A percentile compares a stretch with the other conserved stretches of the same genome.
Evolutionary conservation across 179 eudicot genomes (phyloP).

Genomic region (Beta macrorhiza): DNA sequence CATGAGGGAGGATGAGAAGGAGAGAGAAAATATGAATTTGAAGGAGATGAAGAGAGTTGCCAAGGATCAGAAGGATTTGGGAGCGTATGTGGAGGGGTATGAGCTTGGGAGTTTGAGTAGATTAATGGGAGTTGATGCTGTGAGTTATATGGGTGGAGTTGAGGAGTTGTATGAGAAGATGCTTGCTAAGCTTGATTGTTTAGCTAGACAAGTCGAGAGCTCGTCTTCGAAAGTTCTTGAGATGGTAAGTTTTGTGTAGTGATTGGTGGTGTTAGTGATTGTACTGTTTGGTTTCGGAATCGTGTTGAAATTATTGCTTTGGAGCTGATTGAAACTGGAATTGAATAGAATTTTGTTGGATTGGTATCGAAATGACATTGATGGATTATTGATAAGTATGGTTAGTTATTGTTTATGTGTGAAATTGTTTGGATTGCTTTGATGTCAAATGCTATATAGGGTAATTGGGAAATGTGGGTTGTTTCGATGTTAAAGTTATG

Average conservation of each 20-base stretch:
- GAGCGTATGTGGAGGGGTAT: constrained; percentile 43
- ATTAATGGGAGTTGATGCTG: constrained; percentile 55
- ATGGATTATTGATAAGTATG: neutral
- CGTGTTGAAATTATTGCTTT: no score
- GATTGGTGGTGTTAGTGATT: no score
- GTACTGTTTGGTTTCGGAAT: no score
- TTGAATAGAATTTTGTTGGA: neutral
- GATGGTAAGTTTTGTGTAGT: constrained; percentile 45
- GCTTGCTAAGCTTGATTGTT: constrained; percentile 56
- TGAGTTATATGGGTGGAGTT: constrained; percentile 40
- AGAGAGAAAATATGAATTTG: constrained; percentile 27
- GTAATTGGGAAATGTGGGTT: neutral
- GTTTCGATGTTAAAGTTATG: neutral
- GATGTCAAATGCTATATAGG: neutral
- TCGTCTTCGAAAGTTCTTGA: constrained; percentile 59
- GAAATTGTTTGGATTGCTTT: neutral
- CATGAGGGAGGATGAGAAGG: constrained; percentile 44
- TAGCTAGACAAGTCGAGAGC: constrained; percentile 54
- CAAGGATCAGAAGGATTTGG: constrained; percentile 44
- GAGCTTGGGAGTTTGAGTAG: constrained; percentile 46
- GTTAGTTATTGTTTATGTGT: neutral
- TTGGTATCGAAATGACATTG: neutral
- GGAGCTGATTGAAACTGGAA: no score
- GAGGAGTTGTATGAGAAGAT: constrained; percentile 74
- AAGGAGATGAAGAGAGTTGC: constrained; percentile 29